Evolutionary conservation across 2,329 filamentous ascomycete species (phyloP), one percentile per base, ranked within the genome.

Genomic region (Hymenoscyphus infarciens): DNA sequence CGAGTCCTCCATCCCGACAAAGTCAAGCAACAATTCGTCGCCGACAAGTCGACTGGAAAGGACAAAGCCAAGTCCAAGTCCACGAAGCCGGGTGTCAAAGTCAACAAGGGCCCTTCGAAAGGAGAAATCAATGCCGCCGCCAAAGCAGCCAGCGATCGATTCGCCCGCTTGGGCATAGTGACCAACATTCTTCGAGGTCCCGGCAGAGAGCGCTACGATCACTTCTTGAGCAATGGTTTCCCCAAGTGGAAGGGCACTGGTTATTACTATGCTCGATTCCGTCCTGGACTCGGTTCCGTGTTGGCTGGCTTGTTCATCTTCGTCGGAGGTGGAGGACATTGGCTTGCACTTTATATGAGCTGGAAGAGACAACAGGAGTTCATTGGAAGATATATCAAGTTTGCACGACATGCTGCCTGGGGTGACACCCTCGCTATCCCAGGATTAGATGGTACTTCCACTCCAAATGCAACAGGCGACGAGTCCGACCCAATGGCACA

Each of bases 231-330:
- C 75, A 92, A 98, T 77, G 95, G 95, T 65, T 99, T 99, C 80
- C 95, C 95, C 35, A 86, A 86, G 61, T 99, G 95, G 95, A 93
- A 94, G 80, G 95, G 95, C 63, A 97, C 94, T 54, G 94, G 95
- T 66, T 99, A 99, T 83, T 99, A 98, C 83, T 99, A 99, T 81
- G 87, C 87, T 72, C 88, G 95, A 63, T 97, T 94, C 83, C 86
- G 95, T 22, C 95, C 95, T 1, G 95, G 95, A 8, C 81, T 98
- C 54, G 92, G 91, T 63, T 90, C 90, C 15, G 95, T 97, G 55
- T 77, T 98, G 59, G 65, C 88, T 29, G 93, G 94, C 56, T 79
- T 96, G 49, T 92, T 98, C 76, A 75, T 97, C 66, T 85, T 91
- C 59, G 85, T 90, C 59, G 94, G 93, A 62, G 95, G 95, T 66